Percentiles rank a stretch among this genome's conserved stretches.
Evolutionary conservation across 768 basidiomycete genomes (phyloP).

Genomic region (Amyloporia xantha): DNA sequence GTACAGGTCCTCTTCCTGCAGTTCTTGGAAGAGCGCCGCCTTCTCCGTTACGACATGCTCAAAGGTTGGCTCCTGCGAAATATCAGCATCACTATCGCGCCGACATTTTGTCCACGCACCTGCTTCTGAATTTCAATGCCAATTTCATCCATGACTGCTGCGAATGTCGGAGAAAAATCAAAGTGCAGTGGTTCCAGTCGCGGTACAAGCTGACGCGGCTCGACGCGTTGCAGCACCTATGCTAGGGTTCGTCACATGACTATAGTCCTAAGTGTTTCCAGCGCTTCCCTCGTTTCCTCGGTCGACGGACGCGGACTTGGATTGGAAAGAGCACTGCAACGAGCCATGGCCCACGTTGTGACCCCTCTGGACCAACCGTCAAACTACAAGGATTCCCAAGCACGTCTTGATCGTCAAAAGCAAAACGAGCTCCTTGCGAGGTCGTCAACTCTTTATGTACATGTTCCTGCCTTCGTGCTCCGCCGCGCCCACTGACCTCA

Average conservation of each 20-base stretch:
- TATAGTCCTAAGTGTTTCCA: background rate
- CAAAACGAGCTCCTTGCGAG: constrained; percentile 78
- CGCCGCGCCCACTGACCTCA: constrained; percentile 12
- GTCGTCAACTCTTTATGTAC: constrained; percentile 87
- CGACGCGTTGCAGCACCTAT: constrained; percentile 21
- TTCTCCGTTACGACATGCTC: constrained; percentile 86
- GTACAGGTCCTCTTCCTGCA: constrained; percentile 89
- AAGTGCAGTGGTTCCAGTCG: constrained; percentile 6
- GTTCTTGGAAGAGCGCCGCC: constrained; percentile 76
- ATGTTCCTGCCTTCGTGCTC: constrained; percentile 29
- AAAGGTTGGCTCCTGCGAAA: constrained; percentile 77
- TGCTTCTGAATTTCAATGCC: constrained; percentile 79
- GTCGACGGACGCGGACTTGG: background rate
- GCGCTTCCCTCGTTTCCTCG: background rate
- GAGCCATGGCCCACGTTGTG: constrained; percentile 80
- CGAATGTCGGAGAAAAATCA: constrained; percentile 6
- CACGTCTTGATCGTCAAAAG: constrained; percentile 66
- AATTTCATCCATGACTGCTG: constrained; percentile 73
- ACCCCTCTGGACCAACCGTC: constrained; percentile 85
- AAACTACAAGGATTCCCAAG: constrained; percentile 94
- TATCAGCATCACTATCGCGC: background rate
- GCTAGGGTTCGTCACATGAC: background rate
- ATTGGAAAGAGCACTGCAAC: background rate
- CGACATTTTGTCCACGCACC: constrained; percentile 36
- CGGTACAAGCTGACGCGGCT: constrained; percentile 25